A percentile compares a stretch with the other conserved stretches of the same genome.
phyloP scores from a whole-genome alignment of 2,329 filamentous ascomycete species.

The Blastomyces parvus region DNA sequence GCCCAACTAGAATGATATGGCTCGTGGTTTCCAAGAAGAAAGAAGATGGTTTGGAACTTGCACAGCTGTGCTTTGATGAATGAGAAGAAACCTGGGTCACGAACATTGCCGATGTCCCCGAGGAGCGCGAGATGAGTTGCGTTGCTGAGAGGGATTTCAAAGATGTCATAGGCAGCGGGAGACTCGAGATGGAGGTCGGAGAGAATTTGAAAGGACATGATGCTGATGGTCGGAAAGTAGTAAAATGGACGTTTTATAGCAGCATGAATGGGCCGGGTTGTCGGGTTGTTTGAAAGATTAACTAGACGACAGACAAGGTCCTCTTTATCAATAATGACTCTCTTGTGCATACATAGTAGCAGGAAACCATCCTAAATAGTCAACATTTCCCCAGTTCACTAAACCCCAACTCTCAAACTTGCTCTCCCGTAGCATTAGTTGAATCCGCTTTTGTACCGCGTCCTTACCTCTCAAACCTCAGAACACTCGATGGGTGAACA shows the following conservation, averaged over 20 bases:
- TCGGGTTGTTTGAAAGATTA: not conserved
- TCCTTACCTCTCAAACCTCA: not conserved
- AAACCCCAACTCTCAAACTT: not conserved
- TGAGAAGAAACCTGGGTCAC: constrained; percentile 35
- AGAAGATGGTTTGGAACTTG: not conserved
- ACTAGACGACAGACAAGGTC: not conserved
- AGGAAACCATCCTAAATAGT: not conserved
- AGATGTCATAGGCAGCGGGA: constrained; percentile 43
- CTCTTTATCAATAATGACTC: too few relatives aligned
- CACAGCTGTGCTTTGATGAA: constrained; percentile 28
- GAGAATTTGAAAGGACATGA: constrained; percentile 37
- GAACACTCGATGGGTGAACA: constrained; percentile 5
- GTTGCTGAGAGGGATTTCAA: constrained; percentile 38
- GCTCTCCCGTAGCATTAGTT: constrained; percentile 7
- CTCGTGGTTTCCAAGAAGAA: not conserved
- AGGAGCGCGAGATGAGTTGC: constrained; percentile 47
- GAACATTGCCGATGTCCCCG: constrained; percentile 46
- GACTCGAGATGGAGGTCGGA: constrained; percentile 51
- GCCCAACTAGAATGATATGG: constrained; percentile 17
- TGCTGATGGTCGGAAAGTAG: constrained; percentile 1
- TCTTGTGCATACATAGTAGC: too few relatives aligned
- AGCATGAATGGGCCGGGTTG: not conserved
- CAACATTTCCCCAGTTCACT: not conserved
- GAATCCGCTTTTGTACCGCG: not conserved
- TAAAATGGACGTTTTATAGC: not conserved